Evolutionary conservation across 306 rosid species (phyloP), one percentile per base, ranked within the genome.

Genomic region (Casuarina equisetifolia): DNA sequence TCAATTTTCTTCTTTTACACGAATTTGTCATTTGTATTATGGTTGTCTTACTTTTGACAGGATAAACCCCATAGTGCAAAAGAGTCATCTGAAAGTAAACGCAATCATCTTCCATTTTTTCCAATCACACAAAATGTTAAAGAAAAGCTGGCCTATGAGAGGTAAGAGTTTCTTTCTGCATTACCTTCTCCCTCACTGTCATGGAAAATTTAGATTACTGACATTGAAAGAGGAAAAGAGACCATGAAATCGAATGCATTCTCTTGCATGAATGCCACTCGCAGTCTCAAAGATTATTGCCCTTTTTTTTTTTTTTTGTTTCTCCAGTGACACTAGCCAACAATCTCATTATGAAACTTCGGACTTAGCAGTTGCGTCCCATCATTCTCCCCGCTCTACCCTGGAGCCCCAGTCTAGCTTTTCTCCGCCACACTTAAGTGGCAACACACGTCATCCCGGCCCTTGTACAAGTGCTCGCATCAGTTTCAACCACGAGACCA

Each of bases 51-150:
- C 83, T 55, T 25, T 53, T 61, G 38, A 16, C 91, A 93, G 96
- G 96, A 88, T 61, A 86, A 73, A 87, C 75, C 86, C 46, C 84
- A 6, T 9, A 86, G 91, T 78, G 93, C 93, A 69, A 55, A 54
- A 59, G 91, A 87, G 63, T 80, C 45, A 54, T 59, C 74, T 81
- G 91, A 89, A 51, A 84, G 75, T 75, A 86, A 71, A 89, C 57
- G 50, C 35, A 89, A 84, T 77, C 87, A 82, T 62, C 76, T 83
- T 70, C 75, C 84, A 54, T 36, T 54, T 48, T 77, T 80, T 66
- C 82, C 84, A 25, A 57, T 68, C 84, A 46, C 74, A 36, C 86
- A 73, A 19, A 74, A 43, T 46, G 46, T 35, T 3, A 85, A 73
- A 80, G 92, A 85, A 83, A 87, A 84, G 84, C 55, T 68, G 55